Evolutionary conservation across 176 grass and related monocot species (phyloP), one percentile per base, ranked within the genome.

Genomic region (Elymus sibiricus): DNA sequence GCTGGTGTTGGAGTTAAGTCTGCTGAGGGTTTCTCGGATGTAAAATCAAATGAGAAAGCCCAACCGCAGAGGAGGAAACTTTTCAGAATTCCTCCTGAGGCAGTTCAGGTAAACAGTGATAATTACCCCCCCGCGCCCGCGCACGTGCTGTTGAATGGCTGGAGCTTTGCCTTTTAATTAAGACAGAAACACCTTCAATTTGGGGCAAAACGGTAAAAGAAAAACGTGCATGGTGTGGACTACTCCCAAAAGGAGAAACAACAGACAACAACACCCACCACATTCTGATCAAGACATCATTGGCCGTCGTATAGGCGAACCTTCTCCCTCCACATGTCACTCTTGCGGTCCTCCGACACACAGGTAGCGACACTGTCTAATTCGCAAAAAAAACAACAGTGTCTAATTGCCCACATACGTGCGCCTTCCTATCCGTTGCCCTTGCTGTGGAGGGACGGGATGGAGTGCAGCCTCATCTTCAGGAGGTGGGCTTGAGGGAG

Each of bases 41-140:
- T 27, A 21, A 58, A 76, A 79, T 62, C 46, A 39, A 31, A 82
- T 80, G 83, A 93, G 70, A 91, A 90, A 79, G 44, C 25, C 47
- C 76, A 80, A 77, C 75, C 61, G 24, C 64, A 90, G 19, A 91
- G 61, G 87, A 90, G 84, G 87, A 90, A 90, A 80, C 89, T 93
- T 83, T 98, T 93, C 87, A 90, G 95, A 82, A 98, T 98, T 83
- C 95, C 93, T 61, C 53, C 95, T 26, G 86, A 51, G 19, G 95
- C 95, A 89, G 76, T 95, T 0, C 62, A 98, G 91, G 95, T 98
- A 83, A 71, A 67, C 69, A 15, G 64, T 9, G 29, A 22, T 75
- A 25, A 37, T 37, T 78, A 85, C 44, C 43, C 43, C 43, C 11
- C 0, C 40, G 9, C 42, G 10, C 10, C 8, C 11, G 6, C 40